Evolutionary conservation across 352 stramenopile genomes (phyloP), one percentile per base, ranked within the genome.

Genomic region (Albugo laibachii): DNA sequence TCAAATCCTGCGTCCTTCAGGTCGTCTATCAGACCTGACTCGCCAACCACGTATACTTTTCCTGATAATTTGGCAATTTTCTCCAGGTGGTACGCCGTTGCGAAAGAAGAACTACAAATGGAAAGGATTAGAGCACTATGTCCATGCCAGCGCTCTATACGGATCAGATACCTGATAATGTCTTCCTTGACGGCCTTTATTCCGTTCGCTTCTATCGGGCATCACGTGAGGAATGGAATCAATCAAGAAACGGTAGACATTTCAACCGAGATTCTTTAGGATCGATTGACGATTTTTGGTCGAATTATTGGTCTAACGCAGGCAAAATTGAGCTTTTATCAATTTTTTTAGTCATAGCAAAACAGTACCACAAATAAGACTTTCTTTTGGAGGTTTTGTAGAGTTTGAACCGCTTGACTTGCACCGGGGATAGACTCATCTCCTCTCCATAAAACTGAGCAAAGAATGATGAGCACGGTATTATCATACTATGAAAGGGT

Each of bases 41-140:
- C 77, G n/a, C 77, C 77, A n/a, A 89, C 69, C 43, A 80, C 65
- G 56, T 89, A 89, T 27, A 89, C 71, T 48, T 86, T 89, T 55
- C 77, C 69, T 47, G 66, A 48, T 48, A 84, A 75, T 38, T 78
- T 66, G 20, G 8, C 16, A 46, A 81, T 53, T 24, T 80, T 55
- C 58, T 83, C 83, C 65, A 86, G 76, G 60, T 85, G 86, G 62
- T 71, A 57, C 41, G 62, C 77, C 15, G 73, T 86, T 45, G 77
- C 77, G 67, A 69, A 89, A 34, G 77, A 73, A n/a, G 77, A 88
- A 24, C 73, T 86, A 39, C 35, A 12, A 15, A 45, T 51, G n/a
- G 0, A 20, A 20, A 27, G 45, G 15, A 49, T 18, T 8, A 12
- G 34, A 19, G 0, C 11, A 5, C 5, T 6, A 20, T 37, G 24